A percentile compares a stretch with the other conserved stretches of the same genome.
Conservation (phyloP, 1,284 basidiomycete genomes). For the Tylopilus sp. region DNA sequence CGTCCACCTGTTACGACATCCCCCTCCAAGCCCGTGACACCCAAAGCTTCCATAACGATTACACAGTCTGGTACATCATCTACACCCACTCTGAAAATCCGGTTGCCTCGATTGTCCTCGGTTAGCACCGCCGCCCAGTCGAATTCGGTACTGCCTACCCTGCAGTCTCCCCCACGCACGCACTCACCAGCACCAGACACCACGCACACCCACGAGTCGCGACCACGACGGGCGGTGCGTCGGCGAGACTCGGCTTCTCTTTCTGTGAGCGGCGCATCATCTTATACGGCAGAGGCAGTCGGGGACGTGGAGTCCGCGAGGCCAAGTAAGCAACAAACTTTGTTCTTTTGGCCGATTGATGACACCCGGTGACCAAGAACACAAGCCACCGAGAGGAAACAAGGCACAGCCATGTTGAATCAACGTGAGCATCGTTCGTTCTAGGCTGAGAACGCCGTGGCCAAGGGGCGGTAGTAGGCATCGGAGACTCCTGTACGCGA, state of each 20-base stretch:
- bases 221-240: constrained; percentile 28
- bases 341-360: constrained; percentile 1
- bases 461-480: constrained; percentile 8
- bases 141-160: constrained; percentile 13
- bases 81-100: constrained; percentile 35
- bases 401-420: constrained; percentile 21
- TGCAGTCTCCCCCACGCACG: constrained; percentile 25
- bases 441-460: too few species aligned
- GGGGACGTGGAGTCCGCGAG: constrained; percentile 29
- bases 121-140: constrained; percentile 29
- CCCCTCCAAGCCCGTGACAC: constrained; percentile 27
- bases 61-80: constrained; percentile 33
- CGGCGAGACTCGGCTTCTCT: constrained; percentile 31
- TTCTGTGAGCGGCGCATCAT: constrained; percentile 33
- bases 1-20: constrained; percentile 13
- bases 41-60: constrained; percentile 35
- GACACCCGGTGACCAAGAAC: constrained; percentile 14
- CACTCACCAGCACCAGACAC: constrained; percentile 27
- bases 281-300: constrained; percentile 27
- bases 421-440: too few species aligned
- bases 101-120: constrained; percentile 31
- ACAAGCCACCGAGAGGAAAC: constrained; percentile 25
- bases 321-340: constrained; percentile 25
- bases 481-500: constrained; percentile 21
- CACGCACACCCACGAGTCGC: constrained; percentile 23